Conservation (phyloP, 192 early-diverging fungal species). For the Powellomyces hirtus region DNA sequence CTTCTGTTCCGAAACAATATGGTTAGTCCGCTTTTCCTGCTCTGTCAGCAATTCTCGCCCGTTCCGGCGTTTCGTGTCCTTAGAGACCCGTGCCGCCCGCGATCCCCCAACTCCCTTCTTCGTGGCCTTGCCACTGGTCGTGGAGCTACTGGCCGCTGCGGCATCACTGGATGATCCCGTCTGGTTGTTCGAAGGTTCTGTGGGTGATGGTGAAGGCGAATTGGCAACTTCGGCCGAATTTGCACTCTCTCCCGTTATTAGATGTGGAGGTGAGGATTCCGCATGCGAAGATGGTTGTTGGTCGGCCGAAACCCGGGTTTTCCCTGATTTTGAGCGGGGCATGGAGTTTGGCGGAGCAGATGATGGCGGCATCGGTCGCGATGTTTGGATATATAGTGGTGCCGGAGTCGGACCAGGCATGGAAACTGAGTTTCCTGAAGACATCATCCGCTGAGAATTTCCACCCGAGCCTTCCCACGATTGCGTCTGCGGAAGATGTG, state of each 20-base stretch:
- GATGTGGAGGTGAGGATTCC: not conserved
- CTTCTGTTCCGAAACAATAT: slow-evolving; percentile 74
- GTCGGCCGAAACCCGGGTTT: too few relatives aligned
- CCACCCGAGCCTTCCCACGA: too few relatives aligned
- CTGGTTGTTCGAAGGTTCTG: not conserved
- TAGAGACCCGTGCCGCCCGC: not conserved
- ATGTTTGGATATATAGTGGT: slow-evolving; percentile 4
- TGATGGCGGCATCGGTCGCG: not conserved
- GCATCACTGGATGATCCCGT: not conserved
- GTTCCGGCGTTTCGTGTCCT: slow-evolving; percentile 12
- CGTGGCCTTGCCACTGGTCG: not conserved
- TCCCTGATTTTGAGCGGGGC: not conserved
- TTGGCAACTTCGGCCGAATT: not conserved
- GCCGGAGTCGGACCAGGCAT: too few relatives aligned
- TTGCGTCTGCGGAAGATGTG: too few relatives aligned
- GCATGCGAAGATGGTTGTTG: not conserved
- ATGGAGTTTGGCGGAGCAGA: not conserved
- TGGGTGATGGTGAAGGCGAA: not conserved
- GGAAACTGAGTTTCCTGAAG: too few relatives aligned
- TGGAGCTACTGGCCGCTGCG: not conserved
- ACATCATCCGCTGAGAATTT: too few relatives aligned
- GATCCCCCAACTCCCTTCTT: not conserved
- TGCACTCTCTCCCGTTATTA: not conserved
- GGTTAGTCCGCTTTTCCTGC: slow-evolving; percentile 71
- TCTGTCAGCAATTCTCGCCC: slow-evolving; percentile 69